phyloP scores from a whole-genome alignment of 495 filamentous ascomycete genomes.

The Haplographium delicatum region DNA sequence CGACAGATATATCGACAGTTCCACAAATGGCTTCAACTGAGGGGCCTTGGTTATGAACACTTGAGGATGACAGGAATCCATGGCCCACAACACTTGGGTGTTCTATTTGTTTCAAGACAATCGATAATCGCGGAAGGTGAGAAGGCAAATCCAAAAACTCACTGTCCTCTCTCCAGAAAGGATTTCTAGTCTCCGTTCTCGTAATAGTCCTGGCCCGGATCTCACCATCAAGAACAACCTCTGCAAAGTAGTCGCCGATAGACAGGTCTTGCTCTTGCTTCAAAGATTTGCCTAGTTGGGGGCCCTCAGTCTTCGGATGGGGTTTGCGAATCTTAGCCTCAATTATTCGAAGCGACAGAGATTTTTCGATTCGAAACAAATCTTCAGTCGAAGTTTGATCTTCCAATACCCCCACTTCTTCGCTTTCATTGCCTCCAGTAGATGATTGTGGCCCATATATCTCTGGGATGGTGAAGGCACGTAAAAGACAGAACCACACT shows the following conservation, averaged over 20 bases:
- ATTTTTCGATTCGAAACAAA: slow-evolving; percentile 55
- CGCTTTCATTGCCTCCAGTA: slow-evolving; percentile 17
- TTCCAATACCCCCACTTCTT: slow-evolving; percentile 32
- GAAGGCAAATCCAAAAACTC: slow-evolving; percentile 81
- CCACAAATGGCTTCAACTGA: slow-evolving; percentile 52
- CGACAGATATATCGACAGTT: slow-evolving; percentile 75
- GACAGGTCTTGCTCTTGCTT: slow-evolving; percentile 35
- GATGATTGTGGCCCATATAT: slow-evolving; percentile 60
- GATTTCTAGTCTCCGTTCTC: slow-evolving; percentile 73
- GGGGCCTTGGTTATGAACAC: slow-evolving; percentile 12
- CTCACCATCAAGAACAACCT: slow-evolving; percentile 89
- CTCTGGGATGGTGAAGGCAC: slow-evolving; percentile 91
- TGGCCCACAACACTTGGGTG: slow-evolving; percentile 26
- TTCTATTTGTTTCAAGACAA: slow-evolving; percentile 74
- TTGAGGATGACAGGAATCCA: slow-evolving; percentile 21
- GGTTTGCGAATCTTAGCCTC: slow-evolving; percentile 48
- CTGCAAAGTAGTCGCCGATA: slow-evolving; percentile 70
- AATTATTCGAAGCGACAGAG: slow-evolving; percentile 47
- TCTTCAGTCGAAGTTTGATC: slow-evolving; percentile 29
- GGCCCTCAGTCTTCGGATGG: slow-evolving; percentile 23
- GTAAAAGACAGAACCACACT: slow-evolving; percentile 91
- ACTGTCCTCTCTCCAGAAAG: slow-evolving; percentile 94
- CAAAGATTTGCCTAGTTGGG: slow-evolving; percentile 18
- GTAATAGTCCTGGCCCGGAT: slow-evolving; percentile 79
- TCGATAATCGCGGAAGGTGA: slow-evolving; percentile 69